Percentiles rank a stretch among this genome's conserved stretches.
phyloP scores from a whole-genome alignment of 352 stramenopile genomes.

The Pythium periplocum region DNA sequence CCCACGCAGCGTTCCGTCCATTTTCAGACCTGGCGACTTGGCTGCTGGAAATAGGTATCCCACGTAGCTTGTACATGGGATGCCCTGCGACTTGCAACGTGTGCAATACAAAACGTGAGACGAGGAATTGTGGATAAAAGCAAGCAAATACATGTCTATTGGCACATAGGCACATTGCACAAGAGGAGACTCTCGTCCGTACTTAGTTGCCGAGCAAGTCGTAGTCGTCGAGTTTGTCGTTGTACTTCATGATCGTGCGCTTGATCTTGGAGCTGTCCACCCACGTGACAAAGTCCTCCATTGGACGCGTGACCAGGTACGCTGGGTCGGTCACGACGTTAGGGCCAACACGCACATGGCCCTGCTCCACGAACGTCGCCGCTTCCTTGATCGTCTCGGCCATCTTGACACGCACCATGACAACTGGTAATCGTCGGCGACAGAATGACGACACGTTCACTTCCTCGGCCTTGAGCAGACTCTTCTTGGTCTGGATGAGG shows the following conservation, averaged over 20 bases:
- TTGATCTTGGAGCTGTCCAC: constrained; percentile 98
- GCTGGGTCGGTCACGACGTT: constrained; percentile 94
- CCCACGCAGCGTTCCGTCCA: no score
- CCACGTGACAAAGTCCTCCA: constrained; percentile 99
- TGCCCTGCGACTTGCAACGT: no score
- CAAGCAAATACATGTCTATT: no score
- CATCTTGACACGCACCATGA: constrained; percentile 99
- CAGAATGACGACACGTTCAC: constrained; percentile 95
- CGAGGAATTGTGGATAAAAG: no score
- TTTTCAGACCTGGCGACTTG: no score
- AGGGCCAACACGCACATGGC: constrained; percentile 93
- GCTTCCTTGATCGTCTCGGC: constrained; percentile 97
- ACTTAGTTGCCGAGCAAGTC: constrained; percentile 95
- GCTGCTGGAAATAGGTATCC: no score
- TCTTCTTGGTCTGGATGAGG: constrained; percentile 96
- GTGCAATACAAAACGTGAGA: no score
- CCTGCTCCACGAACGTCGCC: constrained; percentile 96
- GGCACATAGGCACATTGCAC: no score
- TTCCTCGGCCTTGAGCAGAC: constrained; percentile 95
- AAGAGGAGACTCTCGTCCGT: background rate
- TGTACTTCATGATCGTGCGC: constrained; percentile 98
- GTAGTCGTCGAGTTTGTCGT: constrained; percentile 99
- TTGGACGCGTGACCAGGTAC: constrained; percentile 96
- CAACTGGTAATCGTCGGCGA: constrained; percentile 94
- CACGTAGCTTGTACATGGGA: no score